Percentiles rank a stretch among this genome's conserved stretches.
Evolutionary conservation across 2,329 filamentous ascomycete genomes (phyloP).

Genomic region (Fusarium nodosum): DNA sequence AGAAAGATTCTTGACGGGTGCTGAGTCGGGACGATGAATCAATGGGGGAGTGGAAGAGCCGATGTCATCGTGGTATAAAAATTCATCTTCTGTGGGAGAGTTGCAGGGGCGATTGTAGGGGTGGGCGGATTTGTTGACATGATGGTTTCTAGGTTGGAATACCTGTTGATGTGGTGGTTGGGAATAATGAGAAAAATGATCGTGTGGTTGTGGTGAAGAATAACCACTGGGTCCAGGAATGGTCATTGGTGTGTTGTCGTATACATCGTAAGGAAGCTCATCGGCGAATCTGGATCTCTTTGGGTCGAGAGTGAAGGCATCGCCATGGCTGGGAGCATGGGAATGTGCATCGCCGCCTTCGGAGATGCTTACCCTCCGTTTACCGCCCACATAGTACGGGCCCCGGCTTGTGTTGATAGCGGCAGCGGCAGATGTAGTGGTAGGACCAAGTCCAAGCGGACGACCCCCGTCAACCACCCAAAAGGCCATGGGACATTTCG

Average conservation of each 20-base stretch:
- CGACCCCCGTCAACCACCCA: slow-evolving; percentile 56
- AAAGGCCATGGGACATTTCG: slow-evolving; percentile 57
- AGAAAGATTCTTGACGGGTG: slow-evolving; percentile 52
- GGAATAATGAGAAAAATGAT: slow-evolving; percentile 9
- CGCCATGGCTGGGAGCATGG: background rate
- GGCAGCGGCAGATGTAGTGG: slow-evolving; percentile 19
- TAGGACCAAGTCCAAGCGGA: slow-evolving; percentile 50
- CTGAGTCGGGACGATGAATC: slow-evolving; percentile 43
- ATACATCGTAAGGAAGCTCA: slow-evolving; percentile 33
- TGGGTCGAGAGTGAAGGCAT: slow-evolving; percentile 45
- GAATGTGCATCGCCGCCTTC: slow-evolving; percentile 48
- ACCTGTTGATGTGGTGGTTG: slow-evolving; percentile 12
- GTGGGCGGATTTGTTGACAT: slow-evolving; percentile 23
- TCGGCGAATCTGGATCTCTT: slow-evolving; percentile 46
- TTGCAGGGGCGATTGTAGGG: slow-evolving; percentile 18
- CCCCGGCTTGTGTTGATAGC: slow-evolving; percentile 40
- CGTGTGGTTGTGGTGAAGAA: slow-evolving; percentile 6
- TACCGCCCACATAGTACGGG: slow-evolving; percentile 55
- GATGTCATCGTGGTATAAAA: slow-evolving; percentile 31
- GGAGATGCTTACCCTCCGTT: slow-evolving; percentile 57
- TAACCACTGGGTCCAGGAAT: slow-evolving; percentile 27
- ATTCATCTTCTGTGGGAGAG: slow-evolving; percentile 25
- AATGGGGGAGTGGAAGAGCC: slow-evolving; percentile 29
- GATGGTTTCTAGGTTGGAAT: slow-evolving; percentile 19
- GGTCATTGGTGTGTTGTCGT: slow-evolving; percentile 23